Percentiles rank a stretch among this genome's conserved stretches.
phyloP scores from a whole-genome alignment of 345 rosid genomes.

The Punica granatum region DNA sequence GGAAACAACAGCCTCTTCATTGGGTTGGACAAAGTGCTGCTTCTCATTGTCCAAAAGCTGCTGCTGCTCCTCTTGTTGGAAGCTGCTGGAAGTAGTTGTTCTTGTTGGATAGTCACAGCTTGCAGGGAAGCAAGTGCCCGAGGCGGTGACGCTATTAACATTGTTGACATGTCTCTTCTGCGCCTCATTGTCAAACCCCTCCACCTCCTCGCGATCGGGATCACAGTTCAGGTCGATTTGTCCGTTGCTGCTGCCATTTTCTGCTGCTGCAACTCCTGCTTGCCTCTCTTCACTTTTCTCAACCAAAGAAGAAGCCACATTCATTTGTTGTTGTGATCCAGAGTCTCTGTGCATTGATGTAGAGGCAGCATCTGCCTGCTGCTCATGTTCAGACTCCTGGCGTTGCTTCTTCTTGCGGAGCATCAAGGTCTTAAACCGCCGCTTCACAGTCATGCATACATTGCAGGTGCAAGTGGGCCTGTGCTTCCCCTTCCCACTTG shows the following conservation, averaged over 20 bases:
- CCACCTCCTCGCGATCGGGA: conserved; percentile 37
- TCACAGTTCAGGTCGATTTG: conserved; percentile 49
- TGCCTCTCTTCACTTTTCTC: background rate
- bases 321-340: background rate
- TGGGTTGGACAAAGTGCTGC: background rate
- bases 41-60: background rate
- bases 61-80: background rate
- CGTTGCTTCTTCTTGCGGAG: conserved; percentile 68
- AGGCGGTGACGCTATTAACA: background rate
- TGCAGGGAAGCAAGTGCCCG: background rate
- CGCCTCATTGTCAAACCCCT: background rate
- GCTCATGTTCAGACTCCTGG: conserved; percentile 49
- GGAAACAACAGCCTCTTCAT: background rate
- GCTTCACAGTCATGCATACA: conserved; percentile 90
- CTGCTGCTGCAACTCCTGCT: conserved; percentile 24
- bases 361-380: conserved; percentile 13
- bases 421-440: conserved; percentile 90
- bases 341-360: background rate
- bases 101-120: background rate
- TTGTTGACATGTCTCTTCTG: background rate
- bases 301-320: background rate
- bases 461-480: conserved; percentile 66
- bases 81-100: background rate
- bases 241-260: conserved; percentile 23
- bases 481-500: conserved; percentile 94